Conservation (phyloP, 176 grass and related monocot species). For the Stipa capillata region DNA sequence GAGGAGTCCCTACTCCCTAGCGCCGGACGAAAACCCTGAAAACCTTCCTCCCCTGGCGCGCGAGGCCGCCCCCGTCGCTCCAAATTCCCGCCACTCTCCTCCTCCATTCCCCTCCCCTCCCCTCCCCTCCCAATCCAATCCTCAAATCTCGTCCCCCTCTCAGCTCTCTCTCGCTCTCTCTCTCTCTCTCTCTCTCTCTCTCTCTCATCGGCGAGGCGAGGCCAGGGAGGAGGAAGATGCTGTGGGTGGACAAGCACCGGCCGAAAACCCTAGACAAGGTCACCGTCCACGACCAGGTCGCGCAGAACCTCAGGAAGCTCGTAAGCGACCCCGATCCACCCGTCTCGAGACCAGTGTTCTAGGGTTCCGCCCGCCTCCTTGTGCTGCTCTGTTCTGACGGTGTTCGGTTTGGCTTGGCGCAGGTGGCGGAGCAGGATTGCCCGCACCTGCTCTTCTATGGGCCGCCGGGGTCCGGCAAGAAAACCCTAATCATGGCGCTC, state of each 20-base stretch:
- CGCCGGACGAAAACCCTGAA: background rate
- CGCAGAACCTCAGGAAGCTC: constrained; percentile 77
- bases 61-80: background rate
- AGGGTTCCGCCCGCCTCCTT: constrained; percentile 19
- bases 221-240: constrained; percentile 39
- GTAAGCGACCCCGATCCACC: constrained; percentile 23
- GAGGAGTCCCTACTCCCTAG: no score
- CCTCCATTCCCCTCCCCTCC: background rate
- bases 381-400: background rate
- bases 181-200: background rate
- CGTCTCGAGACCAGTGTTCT: background rate
- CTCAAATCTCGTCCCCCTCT: background rate
- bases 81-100: constrained; percentile 34
- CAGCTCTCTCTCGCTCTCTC: no score
- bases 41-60: background rate
- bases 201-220: background rate
- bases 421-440: constrained; percentile 97
- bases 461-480: constrained; percentile 82
- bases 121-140: background rate
- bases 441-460: constrained; percentile 97
- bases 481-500: constrained; percentile 97
- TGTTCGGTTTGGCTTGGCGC: background rate
- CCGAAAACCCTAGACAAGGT: constrained; percentile 86
- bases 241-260: constrained; percentile 99
- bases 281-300: constrained; percentile 76